A percentile compares a stretch with the other conserved stretches of the same genome.
phyloP scores from a whole-genome alignment of 352 stramenopile species.

The Pythium phragmiticola region DNA sequence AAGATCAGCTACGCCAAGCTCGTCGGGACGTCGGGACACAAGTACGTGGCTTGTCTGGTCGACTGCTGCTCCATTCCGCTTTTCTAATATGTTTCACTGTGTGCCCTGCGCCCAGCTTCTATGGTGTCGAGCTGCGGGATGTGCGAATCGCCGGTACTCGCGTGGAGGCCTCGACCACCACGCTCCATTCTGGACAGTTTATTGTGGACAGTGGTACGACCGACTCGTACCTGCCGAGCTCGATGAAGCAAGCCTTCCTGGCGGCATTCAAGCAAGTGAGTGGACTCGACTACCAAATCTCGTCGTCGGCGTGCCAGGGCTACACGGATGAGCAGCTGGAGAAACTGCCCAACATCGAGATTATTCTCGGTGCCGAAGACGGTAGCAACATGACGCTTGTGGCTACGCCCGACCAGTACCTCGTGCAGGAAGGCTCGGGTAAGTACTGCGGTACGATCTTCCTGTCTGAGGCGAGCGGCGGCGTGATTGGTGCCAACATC shows the following conservation, averaged over 20 bases:
- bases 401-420: conserved; percentile 64
- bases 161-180: conserved; percentile 48
- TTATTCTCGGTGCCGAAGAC: conserved; percentile 62
- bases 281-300: conserved; percentile 49
- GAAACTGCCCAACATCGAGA: conserved; percentile 62
- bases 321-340: conserved; percentile 54
- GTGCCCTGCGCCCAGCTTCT: conserved; percentile 37
- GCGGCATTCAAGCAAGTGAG: conserved; percentile 50
- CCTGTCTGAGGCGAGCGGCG: conserved; percentile 60
- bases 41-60: conserved; percentile 19
- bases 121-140: conserved; percentile 64
- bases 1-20: conserved; percentile 63
- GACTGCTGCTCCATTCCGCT: not conserved
- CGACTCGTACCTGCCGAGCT: conserved; percentile 72
- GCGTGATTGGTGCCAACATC: conserved; percentile 83
- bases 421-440: conserved; percentile 42
- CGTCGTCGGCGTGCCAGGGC: conserved; percentile 40
- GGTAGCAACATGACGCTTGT: conserved; percentile 55
- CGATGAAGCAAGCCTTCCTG: conserved; percentile 53
- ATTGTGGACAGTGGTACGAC: conserved; percentile 88
- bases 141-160: conserved; percentile 61
- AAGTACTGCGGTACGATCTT: conserved; percentile 69
- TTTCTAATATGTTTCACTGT: not conserved
- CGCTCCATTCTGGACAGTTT: conserved; percentile 50
- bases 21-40: conserved; percentile 27